These are phyloP conservation scores for Yarrowia sp. DNA, from an alignment of 805 yeast species.

Conservation along the genomic window DNA sequence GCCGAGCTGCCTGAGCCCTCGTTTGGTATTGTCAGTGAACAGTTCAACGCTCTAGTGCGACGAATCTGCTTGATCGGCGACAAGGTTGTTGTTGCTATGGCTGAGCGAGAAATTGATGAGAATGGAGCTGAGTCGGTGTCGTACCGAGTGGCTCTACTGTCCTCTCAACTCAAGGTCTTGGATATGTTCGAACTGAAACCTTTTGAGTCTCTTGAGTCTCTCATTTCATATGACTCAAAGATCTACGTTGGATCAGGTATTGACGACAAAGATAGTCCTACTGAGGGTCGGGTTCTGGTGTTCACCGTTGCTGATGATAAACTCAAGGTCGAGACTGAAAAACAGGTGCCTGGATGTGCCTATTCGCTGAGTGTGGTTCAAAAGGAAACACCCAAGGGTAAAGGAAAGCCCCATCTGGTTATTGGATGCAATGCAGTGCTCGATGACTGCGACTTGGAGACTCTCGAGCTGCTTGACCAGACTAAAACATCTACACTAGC, in stretches of 20 bases:
- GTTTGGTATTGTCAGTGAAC: constrained; percentile 13
- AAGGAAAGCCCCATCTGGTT: neutral
- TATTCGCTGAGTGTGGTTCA: constrained; percentile 26
- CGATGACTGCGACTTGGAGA: neutral
- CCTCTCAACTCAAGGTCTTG: constrained; percentile 13
- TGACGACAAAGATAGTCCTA: constrained; percentile 28
- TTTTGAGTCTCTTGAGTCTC: constrained; percentile 26
- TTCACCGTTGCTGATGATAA: neutral
- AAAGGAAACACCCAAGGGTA: constrained; percentile 1
- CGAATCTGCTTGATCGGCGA: constrained; percentile 12
- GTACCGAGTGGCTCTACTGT: constrained; percentile 10
- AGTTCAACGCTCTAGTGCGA: constrained; percentile 29
- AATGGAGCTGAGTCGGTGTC: constrained; percentile 9
- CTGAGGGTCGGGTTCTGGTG: constrained; percentile 14
- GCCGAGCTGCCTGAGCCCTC: constrained; percentile 6
- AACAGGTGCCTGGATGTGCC: constrained; percentile 25
- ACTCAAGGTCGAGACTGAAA: constrained; percentile 7
- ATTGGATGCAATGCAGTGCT: constrained; percentile 12
- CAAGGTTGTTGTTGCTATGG: constrained; percentile 27
- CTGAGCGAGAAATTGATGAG: constrained; percentile 20
- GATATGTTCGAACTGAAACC: constrained; percentile 18
- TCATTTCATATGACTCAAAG: neutral
- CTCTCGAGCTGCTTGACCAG: constrained; percentile 9
- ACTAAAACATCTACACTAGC: constrained; percentile 29
- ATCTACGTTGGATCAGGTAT: constrained; percentile 26